Evolutionary conservation across 371 early-diverging fungal genomes (phyloP), one percentile per base, ranked within the genome.

Genomic region (Cokeromyces recurvatus): DNA sequence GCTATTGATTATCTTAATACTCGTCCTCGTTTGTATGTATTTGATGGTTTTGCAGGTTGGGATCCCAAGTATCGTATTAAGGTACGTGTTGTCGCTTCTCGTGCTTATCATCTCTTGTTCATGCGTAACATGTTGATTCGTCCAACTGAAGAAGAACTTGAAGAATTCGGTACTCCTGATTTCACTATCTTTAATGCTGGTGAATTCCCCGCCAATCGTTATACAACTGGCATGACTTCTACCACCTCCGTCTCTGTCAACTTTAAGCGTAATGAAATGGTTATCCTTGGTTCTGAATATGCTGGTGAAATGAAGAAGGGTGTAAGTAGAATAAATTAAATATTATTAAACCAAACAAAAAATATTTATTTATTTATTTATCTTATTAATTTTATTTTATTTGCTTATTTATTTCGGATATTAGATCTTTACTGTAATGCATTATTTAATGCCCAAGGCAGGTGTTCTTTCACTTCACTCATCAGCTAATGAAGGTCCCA

Each of bases 251-350:
- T 97, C 38, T 79, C 94, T 22, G 74, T 97, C 66, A 89, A 90
- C 84, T 97, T 97, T 58, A 84, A 86, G 58, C 79, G 78, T 46
- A 60, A 59, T 5, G 85, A 85, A 59, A 82, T 85, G 82, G 93
- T 97, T 47, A 95, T 97, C 51, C 81, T 97, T 25, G 98, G 98
- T 45, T 90, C 96, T 48, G 91, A 95, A 70, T 97, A 97, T 64
- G 97, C 97, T 44, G 97, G 97, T 55, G 97, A 97, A 79, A 97
- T 97, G 97, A 97, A 95, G 82, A 97, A 97, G 87, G 98, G 97
- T 62, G 78, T 82, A 64, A 64, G 73, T 62, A 45, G 21, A 22
- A 21, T 45, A 19, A 19, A 25, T 29, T 29, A 8, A 8, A 29
- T 29, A 8, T 5, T 29, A 29, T 11, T 8, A 42, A 43, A 38